Evolutionary conservation across 768 basidiomycete species (phyloP), one percentile per base, ranked within the genome.

Genomic region (Rhodosporidiobolus odoratus): DNA sequence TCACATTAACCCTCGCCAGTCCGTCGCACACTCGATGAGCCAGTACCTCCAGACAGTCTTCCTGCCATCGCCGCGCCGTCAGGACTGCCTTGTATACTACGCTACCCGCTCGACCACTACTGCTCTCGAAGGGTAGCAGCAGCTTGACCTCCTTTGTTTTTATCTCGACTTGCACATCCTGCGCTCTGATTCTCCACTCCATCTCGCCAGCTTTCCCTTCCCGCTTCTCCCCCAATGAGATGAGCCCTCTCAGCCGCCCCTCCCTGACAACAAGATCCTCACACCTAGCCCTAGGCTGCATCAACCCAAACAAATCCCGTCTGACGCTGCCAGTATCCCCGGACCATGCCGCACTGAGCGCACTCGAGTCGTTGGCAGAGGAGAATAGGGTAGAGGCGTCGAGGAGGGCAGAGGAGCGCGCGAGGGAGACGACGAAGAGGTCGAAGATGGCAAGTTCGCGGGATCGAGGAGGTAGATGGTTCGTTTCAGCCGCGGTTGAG

Each of bases 391-490:
- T 13, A 25, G 65, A 66, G n/a, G 40, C 50, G 16, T 13, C 40
- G 27, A 38, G 47, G n/a, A 53, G 30, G 23, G n/a, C 19, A 17
- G 59, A 37, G 40, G 25, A 25, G 6, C 50, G 35, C 15, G 65
- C 65, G 47, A 52, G 65, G 6, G 38, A 12, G 13, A 50, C 65
- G 38, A 66, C 34, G 48, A 34, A 66, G 10, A 41, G 15, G 34
- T 66, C 65, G 38, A 53, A 37, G 30, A 66, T 23, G n/a, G 27
- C 65, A 30, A 40, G 65, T 60, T 38, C 65, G 27, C 40, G n/a
- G 9, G 57, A 58, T 10, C 34, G 56, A 13, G 34, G 37, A 53
- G 27, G 27, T 13, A 9, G 52, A 27, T 25, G 48, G 25, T 12
- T 25, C n/a, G n/a, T n/a, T n/a, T n/a, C n/a, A n/a, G n/a, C n/a